Evolutionary conservation across 1,139 yeast species (phyloP), one percentile per base, ranked within the genome.

Genomic region (Kodamaea fungicola): DNA sequence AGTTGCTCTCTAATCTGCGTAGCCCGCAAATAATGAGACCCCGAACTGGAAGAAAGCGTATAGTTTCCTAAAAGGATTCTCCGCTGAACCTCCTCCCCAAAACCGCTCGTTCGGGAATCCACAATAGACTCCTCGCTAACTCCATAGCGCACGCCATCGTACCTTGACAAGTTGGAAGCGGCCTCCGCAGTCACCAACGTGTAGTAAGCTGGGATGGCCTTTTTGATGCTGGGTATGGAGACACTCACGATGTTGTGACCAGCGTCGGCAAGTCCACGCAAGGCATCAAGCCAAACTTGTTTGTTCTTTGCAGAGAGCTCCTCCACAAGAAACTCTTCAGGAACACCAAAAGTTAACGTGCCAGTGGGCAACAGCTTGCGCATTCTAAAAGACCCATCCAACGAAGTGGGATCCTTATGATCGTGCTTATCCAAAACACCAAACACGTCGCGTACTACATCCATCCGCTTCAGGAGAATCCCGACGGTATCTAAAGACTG

Each of bases 401-500:
- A 51, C 2, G 84, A 75, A 0, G 98, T 90, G 2, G 96, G 96
- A 57, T 94, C 99, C 37, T 79, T 78, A 0, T 59, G 51, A 56
- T 94, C 98, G 47, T 68, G 61, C 30, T 61, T 50, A 54, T 89
- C 81, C 37, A 92, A 52, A 0, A 74, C 67, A 1, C 58, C 43
- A 52, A 73, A 90, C 1, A 83, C 87, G 12, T 59, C 55, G 31
- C 59, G 54, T 1, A 84, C 48, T 0, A 63, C 52, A 0, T 54
- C 61, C 4, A 84, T 46, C 31, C 74, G 66, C 12, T 67, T 68
- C 0, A 89, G 67, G 30, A 90, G 40, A 1, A 94, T 75, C 0
- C 99, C 99, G 7, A 94, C 97, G 0, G 97, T 89, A 56, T 94
- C 99, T 37, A 94, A 67, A 23, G 94, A 83, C 57, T 94, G 97